These are phyloP conservation scores for Malania oleifera DNA, from an alignment of 164 flowering plant species.

Conservation along the genomic window DNA sequence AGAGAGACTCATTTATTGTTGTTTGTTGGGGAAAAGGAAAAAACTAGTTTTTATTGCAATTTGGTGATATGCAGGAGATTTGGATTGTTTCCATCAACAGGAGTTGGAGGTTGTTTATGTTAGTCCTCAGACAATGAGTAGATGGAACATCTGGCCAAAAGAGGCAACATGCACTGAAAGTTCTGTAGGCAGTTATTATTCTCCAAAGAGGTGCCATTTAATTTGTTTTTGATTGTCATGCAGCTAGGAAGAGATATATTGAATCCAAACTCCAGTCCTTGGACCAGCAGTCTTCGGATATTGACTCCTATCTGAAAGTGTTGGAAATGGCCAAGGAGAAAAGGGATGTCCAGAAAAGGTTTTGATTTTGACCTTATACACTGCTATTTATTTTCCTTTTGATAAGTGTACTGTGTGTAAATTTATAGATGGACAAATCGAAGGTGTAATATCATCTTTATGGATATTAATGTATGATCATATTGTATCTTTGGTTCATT, in stretches of 20 bases:
- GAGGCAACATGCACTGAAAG: too few species aligned
- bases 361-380: neutral
- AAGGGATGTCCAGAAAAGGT: constrained; percentile 87
- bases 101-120: too few species aligned
- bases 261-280: constrained; percentile 65
- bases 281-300: constrained; percentile 40
- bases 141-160: neutral
- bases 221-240: constrained; percentile 17
- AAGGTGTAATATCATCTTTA: neutral
- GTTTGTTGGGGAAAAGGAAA: too few species aligned
- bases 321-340: constrained; percentile 65
- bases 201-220: neutral
- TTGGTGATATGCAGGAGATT: too few species aligned
- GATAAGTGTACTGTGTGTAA: too few species aligned
- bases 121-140: too few species aligned
- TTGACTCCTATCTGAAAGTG: constrained; percentile 59
- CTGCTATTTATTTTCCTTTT: too few species aligned
- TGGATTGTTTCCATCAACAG: too few species aligned
- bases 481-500: constrained; percentile 8
- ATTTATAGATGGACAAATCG: too few species aligned
- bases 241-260: constrained; percentile 73
- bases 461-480: neutral
- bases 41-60: too few species aligned
- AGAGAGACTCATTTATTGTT: too few species aligned
- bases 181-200: neutral